Evolutionary conservation across 1,139 yeast genomes (phyloP).

Genomic region (Candida tetrigidarum): DNA sequence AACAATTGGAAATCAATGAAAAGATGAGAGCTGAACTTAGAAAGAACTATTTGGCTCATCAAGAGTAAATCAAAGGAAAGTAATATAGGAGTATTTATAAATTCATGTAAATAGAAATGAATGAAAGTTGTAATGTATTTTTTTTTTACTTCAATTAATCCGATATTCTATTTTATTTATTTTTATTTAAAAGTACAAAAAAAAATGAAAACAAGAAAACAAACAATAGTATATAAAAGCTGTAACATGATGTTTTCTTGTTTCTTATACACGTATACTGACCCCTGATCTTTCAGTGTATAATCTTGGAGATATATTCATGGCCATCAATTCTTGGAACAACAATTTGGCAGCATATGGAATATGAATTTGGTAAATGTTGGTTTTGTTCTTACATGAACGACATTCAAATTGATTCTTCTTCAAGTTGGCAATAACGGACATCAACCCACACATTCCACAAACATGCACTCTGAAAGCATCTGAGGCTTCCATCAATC

Average conservation of each 20-base stretch:
- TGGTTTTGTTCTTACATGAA: constrained; percentile 97
- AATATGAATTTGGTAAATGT: constrained; percentile 94
- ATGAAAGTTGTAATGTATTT: constrained; percentile 5
- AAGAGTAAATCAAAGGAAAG: constrained; percentile 9
- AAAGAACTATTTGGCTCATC: constrained; percentile 31
- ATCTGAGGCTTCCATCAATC: constrained; percentile 98
- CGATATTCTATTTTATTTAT: constrained; percentile 7
- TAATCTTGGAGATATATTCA: constrained; percentile 91
- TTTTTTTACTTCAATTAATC: constrained; percentile 1
- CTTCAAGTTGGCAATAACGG: constrained; percentile 95
- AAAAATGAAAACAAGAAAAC: no score
- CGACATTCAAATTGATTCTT: constrained; percentile 98
- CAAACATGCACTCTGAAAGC: constrained; percentile 98
- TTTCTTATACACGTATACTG: constrained; percentile 38
- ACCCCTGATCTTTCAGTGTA: constrained; percentile 66
- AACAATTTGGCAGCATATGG: constrained; percentile 97
- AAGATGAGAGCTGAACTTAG: constrained; percentile 37
- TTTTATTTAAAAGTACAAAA: constrained; percentile 8
- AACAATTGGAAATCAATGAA: constrained; percentile 44
- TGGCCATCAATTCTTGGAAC: constrained; percentile 98
- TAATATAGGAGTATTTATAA: constrained; percentile 9
- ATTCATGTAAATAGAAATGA: constrained; percentile 10
- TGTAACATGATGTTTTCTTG: neutral
- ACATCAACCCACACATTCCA: constrained; percentile 98
- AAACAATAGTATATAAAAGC: constrained; percentile 5